Evolutionary conservation across 768 basidiomycete genomes (phyloP), one percentile per base, ranked within the genome.

Genomic region (Rickenella mellea): DNA sequence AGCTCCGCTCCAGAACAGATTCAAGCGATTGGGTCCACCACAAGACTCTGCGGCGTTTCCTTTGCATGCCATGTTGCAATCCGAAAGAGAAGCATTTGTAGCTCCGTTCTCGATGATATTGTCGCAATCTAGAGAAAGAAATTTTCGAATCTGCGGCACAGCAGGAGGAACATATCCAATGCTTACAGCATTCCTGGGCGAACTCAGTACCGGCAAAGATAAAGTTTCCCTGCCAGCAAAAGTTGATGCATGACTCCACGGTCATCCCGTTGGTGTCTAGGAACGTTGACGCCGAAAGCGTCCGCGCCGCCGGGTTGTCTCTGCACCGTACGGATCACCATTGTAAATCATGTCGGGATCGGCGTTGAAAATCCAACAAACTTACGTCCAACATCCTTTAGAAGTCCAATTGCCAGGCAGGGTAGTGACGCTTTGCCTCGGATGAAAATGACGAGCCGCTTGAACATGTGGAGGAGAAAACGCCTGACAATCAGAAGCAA

Each of bases 151-250:
- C 10, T 45, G 14, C n/a, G 19, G 4, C 33, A 20, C 21, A 6
- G n/a, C 38, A 39, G 48, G 17, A 43, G 28, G 44, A 26, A 45
- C 10, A 20, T 20, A 39, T 24, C 32, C 15, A n/a, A 4, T 33
- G 53, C 72, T 45, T 56, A 80, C 79, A 80, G 61, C 78, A 82
- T 57, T 81, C 73, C 45, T 71, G 64, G 17, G 67, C 71, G 48
- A 69, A 86, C 59, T 87, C 84, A 14, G 77, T 68, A 11, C 86
- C 86, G 14, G 84, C 82, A 49, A 73, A 84, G 44, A 79, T 59
- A 54, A 66, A 83, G 7, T 57, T 49, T 42, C 66, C 57, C n/a
- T 60, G 39, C 26, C 66, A 60, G 54, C 73, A 75, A 48, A 63
- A 73, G 41, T 25, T 54, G 47, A 73, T 57, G 50, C 73, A 75